phyloP scores from a whole-genome alignment of 2,329 filamentous ascomycete species.

The Arachnopeziza araneosa region DNA sequence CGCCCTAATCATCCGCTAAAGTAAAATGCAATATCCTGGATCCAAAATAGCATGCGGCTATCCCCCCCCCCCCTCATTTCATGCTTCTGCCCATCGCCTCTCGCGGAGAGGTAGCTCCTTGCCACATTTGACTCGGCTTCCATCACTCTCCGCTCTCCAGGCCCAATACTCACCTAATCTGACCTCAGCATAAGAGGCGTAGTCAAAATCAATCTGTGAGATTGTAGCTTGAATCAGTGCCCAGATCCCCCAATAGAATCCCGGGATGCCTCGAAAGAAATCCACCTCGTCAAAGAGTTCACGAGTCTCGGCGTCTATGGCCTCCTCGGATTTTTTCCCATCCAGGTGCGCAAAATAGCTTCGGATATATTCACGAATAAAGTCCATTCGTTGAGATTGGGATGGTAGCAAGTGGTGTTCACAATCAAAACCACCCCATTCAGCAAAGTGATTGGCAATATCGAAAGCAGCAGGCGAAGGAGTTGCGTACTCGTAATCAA shows the following conservation, averaged over 20 bases:
- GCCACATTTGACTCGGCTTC: constrained; percentile 47
- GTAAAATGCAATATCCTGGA: neutral
- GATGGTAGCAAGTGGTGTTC: constrained; percentile 82
- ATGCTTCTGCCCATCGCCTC: constrained; percentile 57
- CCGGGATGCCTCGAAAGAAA: constrained; percentile 79
- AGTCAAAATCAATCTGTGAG: constrained; percentile 94
- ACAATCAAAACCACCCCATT: constrained; percentile 97
- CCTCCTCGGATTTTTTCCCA: constrained; percentile 33
- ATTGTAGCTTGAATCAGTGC: constrained; percentile 91
- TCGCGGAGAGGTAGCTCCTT: constrained; percentile 69
- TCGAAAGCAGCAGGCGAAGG: constrained; percentile 94
- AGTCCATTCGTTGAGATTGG: constrained; percentile 66
- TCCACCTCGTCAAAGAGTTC: constrained; percentile 78
- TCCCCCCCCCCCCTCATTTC: neutral
- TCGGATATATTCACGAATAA: constrained; percentile 76
- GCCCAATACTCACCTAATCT: constrained; percentile 88
- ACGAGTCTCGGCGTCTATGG: constrained; percentile 57
- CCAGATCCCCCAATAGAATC: constrained; percentile 93
- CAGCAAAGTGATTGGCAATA: constrained; percentile 94
- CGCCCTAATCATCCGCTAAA: neutral
- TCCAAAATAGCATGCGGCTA: neutral
- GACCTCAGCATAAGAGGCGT: constrained; percentile 82
- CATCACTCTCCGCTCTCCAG: constrained; percentile 72
- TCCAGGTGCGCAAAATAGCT: constrained; percentile 59
- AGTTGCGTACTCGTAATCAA: constrained; percentile 97